These are phyloP conservation scores for Rhizopus sp. DNA, from an alignment of 371 early-diverging fungal species.

Conservation along the genomic window DNA sequence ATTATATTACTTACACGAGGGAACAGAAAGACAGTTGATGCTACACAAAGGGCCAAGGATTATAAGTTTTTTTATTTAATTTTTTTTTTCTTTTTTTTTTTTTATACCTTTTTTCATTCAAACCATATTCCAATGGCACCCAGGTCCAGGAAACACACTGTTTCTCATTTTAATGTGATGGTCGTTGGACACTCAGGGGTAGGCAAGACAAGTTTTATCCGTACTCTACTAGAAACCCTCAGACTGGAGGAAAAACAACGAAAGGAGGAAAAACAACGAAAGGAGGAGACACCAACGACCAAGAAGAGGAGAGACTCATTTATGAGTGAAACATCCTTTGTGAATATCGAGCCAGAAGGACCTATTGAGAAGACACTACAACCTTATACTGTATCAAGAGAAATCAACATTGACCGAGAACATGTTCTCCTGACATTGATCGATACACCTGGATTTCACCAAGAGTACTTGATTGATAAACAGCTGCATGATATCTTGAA, in stretches of 20 bases:
- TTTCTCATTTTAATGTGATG: constrained; percentile 66
- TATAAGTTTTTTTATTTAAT: not conserved
- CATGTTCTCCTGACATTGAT: constrained; percentile 82
- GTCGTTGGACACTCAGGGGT: constrained; percentile 75
- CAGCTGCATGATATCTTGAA: constrained; percentile 61
- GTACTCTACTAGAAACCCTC: constrained; percentile 78
- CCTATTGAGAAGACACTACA: constrained; percentile 47
- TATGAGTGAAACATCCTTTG: constrained; percentile 24
- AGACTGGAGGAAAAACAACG: constrained; percentile 38
- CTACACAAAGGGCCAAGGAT: not conserved
- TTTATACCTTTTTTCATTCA: constrained; percentile 10
- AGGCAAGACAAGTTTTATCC: constrained; percentile 83
- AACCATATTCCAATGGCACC: constrained; percentile 34
- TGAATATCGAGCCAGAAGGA: constrained; percentile 27
- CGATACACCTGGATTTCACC: constrained; percentile 82
- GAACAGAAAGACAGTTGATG: not conserved
- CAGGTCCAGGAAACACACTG: constrained; percentile 40
- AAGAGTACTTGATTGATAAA: constrained; percentile 54
- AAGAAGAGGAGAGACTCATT: constrained; percentile 35
- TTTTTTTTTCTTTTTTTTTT: constrained; percentile 8
- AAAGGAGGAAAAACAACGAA: too few relatives aligned
- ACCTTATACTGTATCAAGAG: constrained; percentile 56
- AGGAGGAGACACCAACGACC: constrained; percentile 11
- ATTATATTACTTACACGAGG: too few relatives aligned
- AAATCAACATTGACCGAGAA: constrained; percentile 79